A percentile compares a stretch with the other conserved stretches of the same genome.
Conservation (phyloP, 2,329 filamentous ascomycete genomes). For the Fusarium fracticaudum region DNA sequence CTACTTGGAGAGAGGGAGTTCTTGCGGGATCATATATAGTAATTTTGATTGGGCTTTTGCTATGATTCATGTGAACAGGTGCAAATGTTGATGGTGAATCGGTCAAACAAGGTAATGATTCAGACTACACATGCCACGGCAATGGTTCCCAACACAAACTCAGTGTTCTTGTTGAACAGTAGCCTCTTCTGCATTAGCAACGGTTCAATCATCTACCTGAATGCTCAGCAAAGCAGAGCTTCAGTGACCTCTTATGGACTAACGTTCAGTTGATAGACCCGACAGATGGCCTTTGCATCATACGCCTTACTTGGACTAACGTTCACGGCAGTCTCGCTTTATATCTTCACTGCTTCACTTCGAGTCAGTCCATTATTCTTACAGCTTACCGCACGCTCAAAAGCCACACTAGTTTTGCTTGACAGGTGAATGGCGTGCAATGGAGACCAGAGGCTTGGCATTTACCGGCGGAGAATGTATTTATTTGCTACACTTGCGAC, state of each 20-base stretch:
- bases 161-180: background rate
- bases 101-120: background rate
- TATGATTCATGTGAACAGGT: background rate
- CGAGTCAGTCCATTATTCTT: background rate
- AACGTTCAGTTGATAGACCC: background rate
- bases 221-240: background rate
- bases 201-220: too few species aligned
- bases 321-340: background rate
- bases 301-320: background rate
- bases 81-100: background rate
- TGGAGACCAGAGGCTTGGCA: too few species aligned
- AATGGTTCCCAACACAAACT: too few species aligned
- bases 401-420: background rate
- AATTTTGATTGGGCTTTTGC: fast-evolving
- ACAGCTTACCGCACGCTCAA: background rate
- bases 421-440: background rate
- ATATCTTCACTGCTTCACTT: background rate
- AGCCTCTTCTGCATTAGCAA: background rate
- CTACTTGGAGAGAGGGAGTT: fast-evolving
- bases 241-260: fast-evolving
- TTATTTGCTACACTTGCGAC: background rate
- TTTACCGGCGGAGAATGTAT: background rate
- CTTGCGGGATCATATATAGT: background rate
- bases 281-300: background rate
- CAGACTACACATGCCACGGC: background rate